These are phyloP conservation scores for Barnettozyma siamensis DNA, from an alignment of 805 yeast species.

Conservation along the genomic window DNA sequence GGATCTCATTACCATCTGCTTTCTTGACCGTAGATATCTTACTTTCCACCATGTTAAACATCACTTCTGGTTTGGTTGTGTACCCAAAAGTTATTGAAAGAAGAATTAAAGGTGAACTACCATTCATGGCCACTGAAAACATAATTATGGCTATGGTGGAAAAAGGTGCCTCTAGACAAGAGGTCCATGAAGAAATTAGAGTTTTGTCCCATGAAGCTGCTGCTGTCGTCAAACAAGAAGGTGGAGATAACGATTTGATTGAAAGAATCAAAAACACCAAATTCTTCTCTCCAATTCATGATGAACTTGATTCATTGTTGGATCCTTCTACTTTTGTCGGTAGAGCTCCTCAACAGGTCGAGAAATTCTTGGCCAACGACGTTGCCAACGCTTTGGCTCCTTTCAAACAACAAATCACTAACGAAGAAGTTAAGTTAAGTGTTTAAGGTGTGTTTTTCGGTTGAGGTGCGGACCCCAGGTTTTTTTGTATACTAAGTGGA, in stretches of 20 bases:
- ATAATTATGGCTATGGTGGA: slow-evolving; percentile 99
- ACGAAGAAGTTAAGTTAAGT: slow-evolving; percentile 68
- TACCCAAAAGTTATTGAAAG: slow-evolving; percentile 98
- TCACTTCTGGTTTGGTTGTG: slow-evolving; percentile 92
- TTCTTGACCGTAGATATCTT: slow-evolving; percentile 94
- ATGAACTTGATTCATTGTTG: slow-evolving; percentile 69
- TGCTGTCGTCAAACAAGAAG: slow-evolving; percentile 94
- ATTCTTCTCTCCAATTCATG: slow-evolving; percentile 87
- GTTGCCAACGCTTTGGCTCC: slow-evolving; percentile 80
- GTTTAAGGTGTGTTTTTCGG: slow-evolving; percentile 39
- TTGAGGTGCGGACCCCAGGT: no score
- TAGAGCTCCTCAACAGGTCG: slow-evolving; percentile 97
- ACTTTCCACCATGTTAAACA: slow-evolving; percentile 82
- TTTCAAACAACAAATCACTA: slow-evolving; percentile 50
- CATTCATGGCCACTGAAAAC: slow-evolving; percentile 99
- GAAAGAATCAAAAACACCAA: slow-evolving; percentile 73
- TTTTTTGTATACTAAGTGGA: slow-evolving; percentile 2
- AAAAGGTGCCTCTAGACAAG: slow-evolving; percentile 96
- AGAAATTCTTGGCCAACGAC: slow-evolving; percentile 79
- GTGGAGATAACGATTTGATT: slow-evolving; percentile 96
- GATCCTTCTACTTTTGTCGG: slow-evolving; percentile 96
- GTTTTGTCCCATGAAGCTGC: slow-evolving; percentile 97
- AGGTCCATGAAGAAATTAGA: slow-evolving; percentile 95
- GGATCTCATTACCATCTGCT: slow-evolving; percentile 94
- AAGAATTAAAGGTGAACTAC: slow-evolving; percentile 89